A percentile compares a stretch with the other conserved stretches of the same genome.
phyloP scores from a whole-genome alignment of 345 rosid genomes.

The Eucalyptus regnans region DNA sequence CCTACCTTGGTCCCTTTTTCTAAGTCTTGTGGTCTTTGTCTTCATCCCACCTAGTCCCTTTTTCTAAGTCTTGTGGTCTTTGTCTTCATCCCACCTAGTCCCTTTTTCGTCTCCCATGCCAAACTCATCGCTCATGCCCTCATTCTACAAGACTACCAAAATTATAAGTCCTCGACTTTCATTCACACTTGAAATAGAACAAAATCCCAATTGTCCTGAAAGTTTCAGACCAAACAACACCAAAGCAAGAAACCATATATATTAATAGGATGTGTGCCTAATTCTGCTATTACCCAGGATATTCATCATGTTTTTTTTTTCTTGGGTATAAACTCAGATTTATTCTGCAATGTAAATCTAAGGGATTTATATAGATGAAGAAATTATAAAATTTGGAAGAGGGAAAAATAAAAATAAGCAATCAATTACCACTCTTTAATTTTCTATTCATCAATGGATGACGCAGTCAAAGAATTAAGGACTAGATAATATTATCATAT shows the following conservation, averaged over 20 bases:
- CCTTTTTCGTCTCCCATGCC: not conserved
- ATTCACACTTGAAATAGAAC: too few relatives aligned
- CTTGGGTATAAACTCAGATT: not conserved
- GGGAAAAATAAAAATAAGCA: too few relatives aligned
- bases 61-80: not conserved
- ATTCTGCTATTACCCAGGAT: accelerated
- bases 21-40: not conserved
- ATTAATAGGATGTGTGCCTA: not conserved
- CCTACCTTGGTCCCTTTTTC: not conserved
- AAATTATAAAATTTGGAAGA: too few relatives aligned
- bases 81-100: not conserved
- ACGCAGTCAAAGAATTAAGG: not conserved
- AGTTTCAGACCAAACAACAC: too few relatives aligned
- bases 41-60: not conserved
- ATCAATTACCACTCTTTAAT: not conserved
- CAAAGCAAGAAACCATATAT: too few relatives aligned
- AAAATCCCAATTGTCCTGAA: too few relatives aligned
- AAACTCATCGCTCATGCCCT: too few relatives aligned
- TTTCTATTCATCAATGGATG: not conserved
- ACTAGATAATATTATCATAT: not conserved
- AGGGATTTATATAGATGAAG: not conserved
- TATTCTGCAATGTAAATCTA: not conserved
- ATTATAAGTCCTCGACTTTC: too few relatives aligned
- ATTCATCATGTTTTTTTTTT: not conserved
- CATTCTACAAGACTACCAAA: too few relatives aligned